These are phyloP conservation scores for Kondoa malvinella DNA, from an alignment of 768 basidiomycete genomes.

Conservation along the genomic window DNA sequence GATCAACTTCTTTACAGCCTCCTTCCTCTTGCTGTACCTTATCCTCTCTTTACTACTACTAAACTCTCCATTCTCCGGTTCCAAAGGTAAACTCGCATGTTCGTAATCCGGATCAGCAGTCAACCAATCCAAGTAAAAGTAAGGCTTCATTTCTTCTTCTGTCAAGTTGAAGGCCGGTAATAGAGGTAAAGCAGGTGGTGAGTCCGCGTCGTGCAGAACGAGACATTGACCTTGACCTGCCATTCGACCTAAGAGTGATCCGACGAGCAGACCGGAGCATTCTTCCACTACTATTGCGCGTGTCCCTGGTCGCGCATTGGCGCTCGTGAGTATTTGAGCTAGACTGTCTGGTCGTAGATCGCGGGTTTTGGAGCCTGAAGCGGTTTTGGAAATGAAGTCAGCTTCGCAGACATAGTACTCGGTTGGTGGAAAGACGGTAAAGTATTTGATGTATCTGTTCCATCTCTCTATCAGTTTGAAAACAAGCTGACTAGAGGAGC, in stretches of 20 bases:
- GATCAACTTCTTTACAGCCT: slow-evolving; percentile 45
- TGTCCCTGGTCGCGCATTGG: slow-evolving; percentile 71
- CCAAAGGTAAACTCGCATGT: slow-evolving; percentile 38
- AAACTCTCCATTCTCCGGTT: slow-evolving; percentile 52
- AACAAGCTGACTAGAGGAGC: not conserved
- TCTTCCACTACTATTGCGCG: slow-evolving; percentile 79
- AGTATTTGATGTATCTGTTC: slow-evolving; percentile 62
- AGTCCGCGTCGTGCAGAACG: slow-evolving; percentile 73
- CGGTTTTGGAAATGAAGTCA: slow-evolving; percentile 59
- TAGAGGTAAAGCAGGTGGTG: slow-evolving; percentile 78
- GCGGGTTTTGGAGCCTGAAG: slow-evolving; percentile 38
- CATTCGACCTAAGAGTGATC: slow-evolving; percentile 67
- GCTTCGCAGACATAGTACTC: slow-evolving; percentile 72
- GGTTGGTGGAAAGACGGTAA: slow-evolving; percentile 75
- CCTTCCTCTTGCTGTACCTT: slow-evolving; percentile 58
- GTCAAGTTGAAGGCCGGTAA: slow-evolving; percentile 72
- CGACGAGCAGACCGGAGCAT: slow-evolving; percentile 69
- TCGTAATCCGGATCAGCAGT: slow-evolving; percentile 60
- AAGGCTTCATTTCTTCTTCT: slow-evolving; percentile 38
- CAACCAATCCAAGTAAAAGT: slow-evolving; percentile 64
- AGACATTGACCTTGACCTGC: slow-evolving; percentile 75
- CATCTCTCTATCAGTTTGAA: not conserved
- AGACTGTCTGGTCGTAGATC: slow-evolving; percentile 73
- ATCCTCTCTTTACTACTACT: slow-evolving; percentile 34
- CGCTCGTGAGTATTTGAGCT: slow-evolving; percentile 68